Evolutionary conservation across 768 basidiomycete genomes (phyloP), one percentile per base, ranked within the genome.

Genomic region (Mrakia blollopis): DNA sequence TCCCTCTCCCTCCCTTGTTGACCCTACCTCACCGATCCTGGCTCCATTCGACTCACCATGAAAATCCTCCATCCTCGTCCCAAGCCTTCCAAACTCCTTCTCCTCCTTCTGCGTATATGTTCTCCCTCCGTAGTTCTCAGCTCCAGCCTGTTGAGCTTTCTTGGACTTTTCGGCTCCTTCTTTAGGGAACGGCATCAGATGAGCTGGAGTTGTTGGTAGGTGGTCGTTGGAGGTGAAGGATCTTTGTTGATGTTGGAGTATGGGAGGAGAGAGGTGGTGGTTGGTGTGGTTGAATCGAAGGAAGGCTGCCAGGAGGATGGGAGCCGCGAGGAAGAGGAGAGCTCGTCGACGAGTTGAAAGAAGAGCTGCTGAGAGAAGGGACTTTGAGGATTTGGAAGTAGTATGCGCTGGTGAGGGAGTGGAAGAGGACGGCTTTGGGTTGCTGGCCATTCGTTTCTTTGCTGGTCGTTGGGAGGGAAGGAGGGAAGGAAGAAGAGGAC

Each of bases 31-130:
- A 23, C 67, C 41, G 41, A 8, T 32, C 28, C 25, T 25, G 9
- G 35, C 5, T 13, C 35, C 10, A 54, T 28, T 25, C 25, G 39
- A 71, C 67, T 41, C 37, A 57, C 67, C 41, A 28, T 76, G 75
- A 41, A 76, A 76, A 18, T 39, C 47, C 11, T 76, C 75, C 75
- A 76, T 76, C 35, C 57, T 23, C 4, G 1, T 41, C 21, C 75
- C 75, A 11, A 76, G 32, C 10, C 75, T 25, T 13, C 62, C 75
- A 67, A 76, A 76, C 70, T 76, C 75, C 35, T 67, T 71, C 21
- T 60, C 44, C 61, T 76, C 75, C 75, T 70, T 76, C 10, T 57
- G 57, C 10, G 69, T 70, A 37, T 69, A 61, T 37, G 50, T 68
- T n/a, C 67, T 37, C 23, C 74, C 74, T 28, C 54, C 74, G 39